Conservation (phyloP, 306 rosid species). For the cucumber (Cucumis sativus) region Cucumber_9930_V3 NC_026658.2:26145001-26145500, state of each 20-base stretch:
- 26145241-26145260: conserved; percentile 49
- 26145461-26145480: background rate
- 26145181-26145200: conserved; percentile 61
- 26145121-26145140: conserved; percentile 64
- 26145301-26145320: conserved; percentile 2
- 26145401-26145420: background rate
- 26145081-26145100: conserved; percentile 99
- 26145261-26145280: conserved; percentile 66
- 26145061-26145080: conserved; percentile 57
- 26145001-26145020: conserved; percentile 44
- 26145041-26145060: conserved; percentile 67
- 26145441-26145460: background rate
- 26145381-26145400: background rate
- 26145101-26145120: conserved; percentile 61
- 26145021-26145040: conserved; percentile 45
- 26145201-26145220: conserved; percentile 75
- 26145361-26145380: too few relatives aligned
- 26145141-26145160: conserved; percentile 61
- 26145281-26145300: conserved; percentile 77
- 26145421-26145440: background rate
- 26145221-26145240: conserved; percentile 75
- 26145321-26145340: background rate
- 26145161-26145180: conserved; percentile 86
- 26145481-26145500: background rate
- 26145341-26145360: background rate